Conservation (phyloP, 202 grass and related monocot genomes). For the Schoenoplectus triqueter region DNA sequence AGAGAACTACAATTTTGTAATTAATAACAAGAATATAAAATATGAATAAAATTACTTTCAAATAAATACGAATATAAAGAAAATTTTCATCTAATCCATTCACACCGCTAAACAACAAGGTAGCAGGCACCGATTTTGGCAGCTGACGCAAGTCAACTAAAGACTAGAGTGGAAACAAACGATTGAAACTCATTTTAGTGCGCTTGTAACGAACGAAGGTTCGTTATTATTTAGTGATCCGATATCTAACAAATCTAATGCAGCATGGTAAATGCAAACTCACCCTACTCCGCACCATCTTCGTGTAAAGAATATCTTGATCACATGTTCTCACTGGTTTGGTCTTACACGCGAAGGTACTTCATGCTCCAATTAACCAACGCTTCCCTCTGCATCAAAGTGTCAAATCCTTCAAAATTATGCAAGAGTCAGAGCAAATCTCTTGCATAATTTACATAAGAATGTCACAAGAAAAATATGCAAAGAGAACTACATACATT, state of each 20-base stretch:
- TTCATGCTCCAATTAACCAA: background rate
- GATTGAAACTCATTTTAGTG: background rate
- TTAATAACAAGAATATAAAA: too few relatives aligned
- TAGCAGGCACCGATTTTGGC: background rate
- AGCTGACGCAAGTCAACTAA: background rate
- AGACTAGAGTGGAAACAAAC: background rate
- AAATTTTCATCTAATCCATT: background rate
- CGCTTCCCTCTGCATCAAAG: conserved; percentile 14
- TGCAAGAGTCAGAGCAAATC: conserved; percentile 8
- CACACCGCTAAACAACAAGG: background rate
- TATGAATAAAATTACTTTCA: background rate
- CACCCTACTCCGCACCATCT: conserved; percentile 28
- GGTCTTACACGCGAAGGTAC: conserved; percentile 33
- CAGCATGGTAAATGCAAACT: conserved; percentile 10
- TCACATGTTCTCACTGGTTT: conserved; percentile 23
- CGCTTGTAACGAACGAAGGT: background rate
- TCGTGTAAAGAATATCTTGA: background rate
- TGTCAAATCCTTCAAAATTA: conserved; percentile 18
- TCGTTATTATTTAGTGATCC: too few relatives aligned
- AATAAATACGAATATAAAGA: background rate
- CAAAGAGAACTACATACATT: too few relatives aligned
- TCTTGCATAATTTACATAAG: too few relatives aligned
- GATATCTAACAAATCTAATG: too few relatives aligned
- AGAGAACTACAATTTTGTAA: too few relatives aligned
- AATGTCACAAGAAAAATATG: too few relatives aligned